Conservation (phyloP, 345 rosid species). For the Arabidopsis thaliana region TAIR10.1 NC_003071.7:16381001-16381500, state of each 20-base stretch:
- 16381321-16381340: conserved; percentile 11
- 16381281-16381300: conserved; percentile 2
- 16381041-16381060: conserved; percentile 46
- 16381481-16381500: no score
- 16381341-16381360: conserved; percentile 1
- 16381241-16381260: conserved; percentile 21
- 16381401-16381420: not conserved
- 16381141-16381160: conserved; percentile 24
- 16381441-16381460: no score
- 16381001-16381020: conserved; percentile 26
- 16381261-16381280: conserved; percentile 3
- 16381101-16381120: not conserved
- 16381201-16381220: not conserved
- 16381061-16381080: conserved; percentile 27
- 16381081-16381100: conserved; percentile 1
- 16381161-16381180: conserved; percentile 1
- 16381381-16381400: not conserved
- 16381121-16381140: conserved; percentile 17
- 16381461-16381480: no score
- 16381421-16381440: not conserved
- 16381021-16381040: conserved; percentile 13
- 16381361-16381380: not conserved
- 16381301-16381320: not conserved
- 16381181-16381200: conserved; percentile 12
- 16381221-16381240: not conserved